Base-by-base conservation (phyloP, 495 filamentous ascomycete species). In the Penicillium cinerascens region DNA sequence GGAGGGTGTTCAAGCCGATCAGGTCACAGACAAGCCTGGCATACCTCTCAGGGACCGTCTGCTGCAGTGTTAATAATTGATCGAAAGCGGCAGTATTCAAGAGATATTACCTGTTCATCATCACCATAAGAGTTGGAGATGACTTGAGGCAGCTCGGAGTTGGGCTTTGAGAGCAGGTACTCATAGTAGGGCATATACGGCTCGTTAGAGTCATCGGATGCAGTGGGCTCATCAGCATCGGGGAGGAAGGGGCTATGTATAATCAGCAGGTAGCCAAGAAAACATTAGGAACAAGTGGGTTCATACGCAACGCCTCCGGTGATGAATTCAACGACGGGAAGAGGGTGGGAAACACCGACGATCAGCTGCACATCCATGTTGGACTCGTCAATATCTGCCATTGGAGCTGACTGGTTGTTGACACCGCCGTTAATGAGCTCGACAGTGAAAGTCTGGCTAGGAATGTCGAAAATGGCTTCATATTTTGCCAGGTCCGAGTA, bases 51-150 rank as follows among this genome's bases (percentile, higher is more conserved):
- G 87, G 87, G 0, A 91, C 82, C 1, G 82, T 85, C 67, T 90
- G 70, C 10, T 2, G 38, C 13, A 21, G 3, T 11, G n/a, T 54
- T 18, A 54, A 21, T 9, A 18, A 8, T 35, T 18, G 5, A 3
- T 40, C 8, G 17, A 9, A 49, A 39, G 21, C 7, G 16, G 16
- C 3, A 3, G 15, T 54, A n/a, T 38, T 22, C 15, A 21, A 23
- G 20, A 25, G 8, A n/a, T 17, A 25, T 42, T 53, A 66, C 47
- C 55, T 65, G 73, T 63, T 91, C 87, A 46, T 87, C 80, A 55
- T 89, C 86, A 42, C 84, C 85, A 60, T 90, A 91, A 0, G 84
- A 87, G 42, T 82, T 85, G 42, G 82, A 80, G 55, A 91, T 79
- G 20, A 85, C 79, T 49, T 83, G 81, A 4, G 87, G 87, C 27